Evolutionary conservation across 257 asterid species (phyloP).

Genomic region (Plantago ovata): DNA sequence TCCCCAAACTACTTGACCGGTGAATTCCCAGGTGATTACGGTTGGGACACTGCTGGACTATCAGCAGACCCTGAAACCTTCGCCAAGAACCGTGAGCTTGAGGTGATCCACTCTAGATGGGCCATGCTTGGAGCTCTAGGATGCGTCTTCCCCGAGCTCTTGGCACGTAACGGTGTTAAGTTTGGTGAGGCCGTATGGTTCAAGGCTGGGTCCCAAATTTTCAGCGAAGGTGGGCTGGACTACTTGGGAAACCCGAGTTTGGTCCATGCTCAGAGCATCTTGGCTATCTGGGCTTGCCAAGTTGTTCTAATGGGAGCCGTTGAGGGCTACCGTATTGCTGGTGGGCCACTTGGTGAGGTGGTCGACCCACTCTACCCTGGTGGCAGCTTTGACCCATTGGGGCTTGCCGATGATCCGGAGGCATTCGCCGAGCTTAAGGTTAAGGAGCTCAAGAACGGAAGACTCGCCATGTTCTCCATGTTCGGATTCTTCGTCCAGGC

Average conservation of each 20-base stretch:
- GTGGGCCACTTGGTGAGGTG: conserved; percentile 11
- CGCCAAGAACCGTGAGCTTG: conserved; percentile 12
- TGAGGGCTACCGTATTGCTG: conserved; percentile 10
- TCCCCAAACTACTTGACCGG: conserved; percentile 8
- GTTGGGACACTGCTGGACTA: conserved; percentile 13
- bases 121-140: conserved; percentile 13
- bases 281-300: conserved; percentile 9
- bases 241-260: conserved; percentile 13
- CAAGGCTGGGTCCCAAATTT: conserved; percentile 6
- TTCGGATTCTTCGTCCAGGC: conserved; percentile 9
- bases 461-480: conserved; percentile 13
- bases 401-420: conserved; percentile 1
- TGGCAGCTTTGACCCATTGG: conserved; percentile 11
- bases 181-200: conserved; percentile 12
- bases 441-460: conserved; percentile 11
- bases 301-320: conserved; percentile 10
- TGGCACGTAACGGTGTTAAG: conserved; percentile 8
- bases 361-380: conserved; percentile 10
- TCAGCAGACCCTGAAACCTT: conserved; percentile 6
- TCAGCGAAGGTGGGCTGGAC: conserved; percentile 9
- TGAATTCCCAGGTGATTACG: conserved; percentile 6
- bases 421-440: conserved; percentile 9
- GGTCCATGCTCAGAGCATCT: conserved; percentile 11
- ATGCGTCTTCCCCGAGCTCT: conserved; percentile 9
- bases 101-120: conserved; percentile 10